Percentiles rank a stretch among this genome's conserved stretches.
Evolutionary conservation across 768 basidiomycete species (phyloP).

Genomic region (Lyophyllum atratum): DNA sequence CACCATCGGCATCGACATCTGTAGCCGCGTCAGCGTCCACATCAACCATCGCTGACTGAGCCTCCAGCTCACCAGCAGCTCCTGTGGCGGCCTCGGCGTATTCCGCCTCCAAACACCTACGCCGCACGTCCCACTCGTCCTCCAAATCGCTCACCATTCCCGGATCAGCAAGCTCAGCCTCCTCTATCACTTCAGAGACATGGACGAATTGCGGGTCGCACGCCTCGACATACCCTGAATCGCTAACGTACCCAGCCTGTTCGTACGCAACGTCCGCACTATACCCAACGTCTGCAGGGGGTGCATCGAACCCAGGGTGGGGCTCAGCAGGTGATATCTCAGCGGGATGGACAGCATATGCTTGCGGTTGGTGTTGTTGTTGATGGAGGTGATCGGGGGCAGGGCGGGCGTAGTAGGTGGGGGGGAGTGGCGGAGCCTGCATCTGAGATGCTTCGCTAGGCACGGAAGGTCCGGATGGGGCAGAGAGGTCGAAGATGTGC

Average conservation of each 20-base stretch:
- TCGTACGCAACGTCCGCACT: slow-evolving; percentile 4
- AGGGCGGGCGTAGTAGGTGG: slow-evolving; percentile 9
- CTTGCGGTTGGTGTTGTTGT: not conserved
- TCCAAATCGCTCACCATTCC: slow-evolving; percentile 1
- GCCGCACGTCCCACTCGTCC: slow-evolving; percentile 1
- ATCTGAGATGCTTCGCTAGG: not conserved
- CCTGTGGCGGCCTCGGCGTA: not conserved
- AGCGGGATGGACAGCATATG: slow-evolving; percentile 8
- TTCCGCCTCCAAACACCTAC: slow-evolving; percentile 6
- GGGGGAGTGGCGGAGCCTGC: not conserved
- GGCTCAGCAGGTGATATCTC: slow-evolving; percentile 8
- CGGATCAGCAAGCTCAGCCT: slow-evolving; percentile 1
- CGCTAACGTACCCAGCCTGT: slow-evolving; percentile 4
- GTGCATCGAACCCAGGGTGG: slow-evolving; percentile 4
- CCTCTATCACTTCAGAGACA: not conserved
- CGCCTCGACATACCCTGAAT: slow-evolving; percentile 8
- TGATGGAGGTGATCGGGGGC: slow-evolving; percentile 1
- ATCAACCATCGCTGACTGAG: not conserved
- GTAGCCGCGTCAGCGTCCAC: slow-evolving; percentile 19
- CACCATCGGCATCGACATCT: slow-evolving; percentile 25
- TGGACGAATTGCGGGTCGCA: slow-evolving; percentile 17
- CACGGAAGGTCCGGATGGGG: not conserved
- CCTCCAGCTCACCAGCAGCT: slow-evolving; percentile 3
- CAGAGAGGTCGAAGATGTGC: slow-evolving; percentile 18
- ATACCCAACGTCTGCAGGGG: slow-evolving; percentile 9